Base-by-base conservation (phyloP, 306 rosid genomes). In the Corylus heterophylla region DNA sequence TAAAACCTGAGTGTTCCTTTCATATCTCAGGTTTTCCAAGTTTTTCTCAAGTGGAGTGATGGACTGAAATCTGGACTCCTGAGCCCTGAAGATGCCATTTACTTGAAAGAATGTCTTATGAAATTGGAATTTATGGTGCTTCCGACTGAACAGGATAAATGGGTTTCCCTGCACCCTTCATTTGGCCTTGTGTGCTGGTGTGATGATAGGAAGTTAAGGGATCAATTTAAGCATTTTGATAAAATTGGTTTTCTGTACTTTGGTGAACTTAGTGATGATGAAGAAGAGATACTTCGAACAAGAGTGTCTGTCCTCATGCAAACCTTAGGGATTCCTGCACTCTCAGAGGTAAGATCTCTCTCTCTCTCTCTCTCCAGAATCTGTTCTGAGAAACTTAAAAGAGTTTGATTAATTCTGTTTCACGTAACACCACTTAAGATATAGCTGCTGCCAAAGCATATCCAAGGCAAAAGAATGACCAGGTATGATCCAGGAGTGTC, bases 131-230 rank as follows among this genome's bases (percentile, higher is more conserved):
- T 74, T 81, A 74, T 79, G 4, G 89, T 94, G 83, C 98, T 94
- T 86, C 98, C 98, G 35, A 91, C 98, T 64, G 84, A 82, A 71
- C 97, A 88, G 77, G 97, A 94, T 85, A 94, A 76, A 84, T 94
- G 98, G 98, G 97, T 89, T 72, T 94, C 98, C 27, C 84, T 94
- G 76, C 97, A 92, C 82, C 92, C 93, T 82, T 91, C 90, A 50
- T 88, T 85, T 76, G 97, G 97, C 81, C 89, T 91, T 52, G 86
- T 92, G 82, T 94, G 97, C 87, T 94, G 93, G 93, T 87, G 90
- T 86, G 97, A 94, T 84, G 90, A 92, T 81, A 79, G 76, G 79
- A 84, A 73, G 76, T 86, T 94, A 71, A 84, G 73, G 81, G 84
- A 87, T 67, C 91, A 92, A 78, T 92, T 93, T 81, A 86, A 89